Conservation (phyloP, 2,329 filamentous ascomycete genomes). For the Pseudogymnoascus sp. region DNA sequence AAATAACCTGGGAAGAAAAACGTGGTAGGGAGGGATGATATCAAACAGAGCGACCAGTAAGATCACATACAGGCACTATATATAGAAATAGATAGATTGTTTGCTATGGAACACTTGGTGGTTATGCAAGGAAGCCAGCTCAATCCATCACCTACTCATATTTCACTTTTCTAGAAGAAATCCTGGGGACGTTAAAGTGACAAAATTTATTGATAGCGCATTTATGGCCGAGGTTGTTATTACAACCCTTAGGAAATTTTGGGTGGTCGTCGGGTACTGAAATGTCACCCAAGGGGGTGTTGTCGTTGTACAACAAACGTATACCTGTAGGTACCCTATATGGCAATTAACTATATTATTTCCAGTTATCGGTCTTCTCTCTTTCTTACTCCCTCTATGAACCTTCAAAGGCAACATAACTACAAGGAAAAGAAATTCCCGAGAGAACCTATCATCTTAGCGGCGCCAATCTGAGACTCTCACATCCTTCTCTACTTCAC, state of each 20-base stretch:
- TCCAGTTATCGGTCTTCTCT: background rate
- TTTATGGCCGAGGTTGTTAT: background rate
- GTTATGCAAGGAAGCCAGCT: conserved; percentile 4
- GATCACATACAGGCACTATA: conserved; percentile 4
- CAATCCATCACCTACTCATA: conserved; percentile 6
- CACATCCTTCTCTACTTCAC: background rate
- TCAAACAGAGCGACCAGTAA: conserved; percentile 1
- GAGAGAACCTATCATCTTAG: background rate
- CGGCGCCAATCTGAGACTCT: background rate
- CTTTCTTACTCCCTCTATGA: background rate
- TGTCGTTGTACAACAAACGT: background rate
- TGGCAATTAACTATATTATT: background rate
- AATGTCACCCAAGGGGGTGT: background rate
- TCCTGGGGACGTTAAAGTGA: background rate
- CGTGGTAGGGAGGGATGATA: background rate
- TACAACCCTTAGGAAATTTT: background rate
- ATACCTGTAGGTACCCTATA: background rate
- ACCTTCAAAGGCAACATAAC: background rate
- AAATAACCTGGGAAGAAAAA: background rate
- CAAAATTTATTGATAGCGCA: background rate
- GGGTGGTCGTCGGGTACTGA: background rate
- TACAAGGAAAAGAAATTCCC: background rate
- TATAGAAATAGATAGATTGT: conserved; percentile 7
- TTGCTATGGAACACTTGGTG: background rate
- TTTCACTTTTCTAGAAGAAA: background rate